Evolutionary conservation across 805 yeast genomes (phyloP).

Genomic region (Wickerhamiella siamensis): DNA sequence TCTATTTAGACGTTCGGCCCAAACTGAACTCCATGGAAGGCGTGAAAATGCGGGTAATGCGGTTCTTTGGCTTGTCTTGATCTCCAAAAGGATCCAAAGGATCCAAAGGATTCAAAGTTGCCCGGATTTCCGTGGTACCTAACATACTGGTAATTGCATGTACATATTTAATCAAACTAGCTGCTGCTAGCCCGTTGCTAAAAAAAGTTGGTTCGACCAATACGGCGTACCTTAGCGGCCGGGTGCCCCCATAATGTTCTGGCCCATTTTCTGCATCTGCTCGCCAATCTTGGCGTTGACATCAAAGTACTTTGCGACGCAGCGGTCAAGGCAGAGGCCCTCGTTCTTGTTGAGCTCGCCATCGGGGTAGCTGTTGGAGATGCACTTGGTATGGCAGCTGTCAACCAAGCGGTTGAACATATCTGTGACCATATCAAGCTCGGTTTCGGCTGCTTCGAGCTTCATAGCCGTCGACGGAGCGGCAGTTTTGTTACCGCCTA

Average conservation of each 20-base stretch:
- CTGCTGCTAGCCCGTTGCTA: background rate
- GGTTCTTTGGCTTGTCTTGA: conserved; percentile 30
- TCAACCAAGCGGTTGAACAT: conserved; percentile 89
- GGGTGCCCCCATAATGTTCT: conserved; percentile 13
- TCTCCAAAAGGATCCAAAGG: background rate
- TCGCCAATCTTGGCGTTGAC: conserved; percentile 92
- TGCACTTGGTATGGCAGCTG: conserved; percentile 80
- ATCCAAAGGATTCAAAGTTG: background rate
- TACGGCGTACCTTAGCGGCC: too few species aligned
- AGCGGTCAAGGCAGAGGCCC: conserved; percentile 81
- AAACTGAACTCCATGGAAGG: conserved; percentile 77
- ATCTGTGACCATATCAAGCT: conserved; percentile 91
- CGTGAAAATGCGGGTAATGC: conserved; percentile 46
- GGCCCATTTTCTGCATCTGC: conserved; percentile 24
- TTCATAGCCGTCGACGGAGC: conserved; percentile 22
- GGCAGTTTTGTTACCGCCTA: conserved; percentile 35
- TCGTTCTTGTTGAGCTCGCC: conserved; percentile 68
- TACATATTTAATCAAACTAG: background rate
- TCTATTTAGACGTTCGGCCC: conserved; percentile 83
- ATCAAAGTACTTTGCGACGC: conserved; percentile 89
- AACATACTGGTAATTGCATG: background rate
- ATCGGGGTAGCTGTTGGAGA: conserved; percentile 45
- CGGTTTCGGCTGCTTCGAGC: conserved; percentile 79
- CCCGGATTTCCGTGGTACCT: background rate
- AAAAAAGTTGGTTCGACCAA: too few species aligned